phyloP scores from a whole-genome alignment of 176 grass and related monocot genomes.

The Oryza longistaminata region DNA sequence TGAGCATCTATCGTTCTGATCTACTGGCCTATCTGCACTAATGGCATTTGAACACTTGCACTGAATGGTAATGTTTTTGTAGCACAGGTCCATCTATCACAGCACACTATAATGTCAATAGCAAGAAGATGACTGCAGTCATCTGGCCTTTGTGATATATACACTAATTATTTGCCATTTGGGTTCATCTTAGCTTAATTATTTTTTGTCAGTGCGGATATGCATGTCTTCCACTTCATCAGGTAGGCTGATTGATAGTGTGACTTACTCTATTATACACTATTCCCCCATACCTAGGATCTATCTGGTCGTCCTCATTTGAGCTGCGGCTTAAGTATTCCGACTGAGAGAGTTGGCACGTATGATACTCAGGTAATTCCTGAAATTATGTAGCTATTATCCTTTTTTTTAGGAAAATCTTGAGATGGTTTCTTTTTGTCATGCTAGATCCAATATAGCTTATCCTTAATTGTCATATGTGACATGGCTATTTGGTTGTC shows the following conservation, averaged over 20 bases:
- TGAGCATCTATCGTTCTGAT: neutral
- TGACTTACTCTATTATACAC: neutral
- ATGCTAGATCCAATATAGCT: neutral
- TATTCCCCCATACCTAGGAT: slow-evolving; percentile 54
- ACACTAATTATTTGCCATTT: neutral
- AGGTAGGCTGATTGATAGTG: neutral
- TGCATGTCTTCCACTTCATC: neutral
- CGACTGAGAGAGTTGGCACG: slow-evolving; percentile 74
- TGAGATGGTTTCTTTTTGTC: neutral
- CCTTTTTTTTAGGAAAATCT: neutral
- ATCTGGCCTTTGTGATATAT: neutral
- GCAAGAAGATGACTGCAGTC: neutral
- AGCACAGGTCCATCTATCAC: neutral
- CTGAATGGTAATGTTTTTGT: neutral
- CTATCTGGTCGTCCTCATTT: slow-evolving; percentile 95
- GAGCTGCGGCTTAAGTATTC: slow-evolving; percentile 72
- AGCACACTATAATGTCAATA: neutral
- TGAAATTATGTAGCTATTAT: neutral
- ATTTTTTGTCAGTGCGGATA: neutral
- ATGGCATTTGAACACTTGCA: neutral
- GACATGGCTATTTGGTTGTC: neutral
- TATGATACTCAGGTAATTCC: slow-evolving; percentile 81
- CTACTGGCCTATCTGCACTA: neutral
- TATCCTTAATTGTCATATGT: neutral
- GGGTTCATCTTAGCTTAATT: neutral